Evolutionary conservation across 371 early-diverging fungal genomes (phyloP), one percentile per base, ranked within the genome.

Genomic region (Rhizomucor miehei): DNA sequence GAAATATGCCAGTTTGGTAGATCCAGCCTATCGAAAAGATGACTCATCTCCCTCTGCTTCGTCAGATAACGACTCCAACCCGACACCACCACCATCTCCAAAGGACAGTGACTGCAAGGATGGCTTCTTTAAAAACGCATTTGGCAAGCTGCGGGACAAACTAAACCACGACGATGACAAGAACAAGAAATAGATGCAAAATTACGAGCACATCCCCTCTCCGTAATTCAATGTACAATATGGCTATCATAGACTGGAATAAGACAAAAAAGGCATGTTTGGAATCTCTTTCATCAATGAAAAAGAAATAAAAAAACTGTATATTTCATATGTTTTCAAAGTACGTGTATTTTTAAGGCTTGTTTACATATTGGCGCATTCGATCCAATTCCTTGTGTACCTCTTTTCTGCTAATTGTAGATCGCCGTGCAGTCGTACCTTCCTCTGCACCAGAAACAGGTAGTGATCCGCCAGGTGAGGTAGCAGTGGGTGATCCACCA

Each of bases 331-430:
- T 19, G 11, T 41, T 19, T 16, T 14, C 41, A 41, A 14, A 12
- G 6, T 41, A 16, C 3, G 41, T 12, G 19, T 14, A 41, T 19
- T 19, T 40, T 63, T 45, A 64, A 35, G 57, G 64, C 21, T 64
- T 64, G 53, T 60, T 70, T 19, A 60, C 62, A 60, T 58, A 67
- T 54, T 68, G 68, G 48, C 68, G 70, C 66, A 76, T 69, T 12
- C 66, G 53, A 54, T 73, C 73, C 63, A 73, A 37, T 48, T 76
- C 76, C 56, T 70, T 70, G 43, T 63, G 62, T 17, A 77, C 73
- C 45, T 77, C 77, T 60, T 73, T 77, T 67, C 73, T 62, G 53
- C 69, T 73, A 34, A 76, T 57, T 16, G 69, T 65, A 1, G 71
- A 38, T 48, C 69, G 62, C 56, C 69, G 50, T 20, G 51, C 51